Evolutionary conservation across 441 rosid species (phyloP).

Genomic region (Populus trichocarpa): DNA sequence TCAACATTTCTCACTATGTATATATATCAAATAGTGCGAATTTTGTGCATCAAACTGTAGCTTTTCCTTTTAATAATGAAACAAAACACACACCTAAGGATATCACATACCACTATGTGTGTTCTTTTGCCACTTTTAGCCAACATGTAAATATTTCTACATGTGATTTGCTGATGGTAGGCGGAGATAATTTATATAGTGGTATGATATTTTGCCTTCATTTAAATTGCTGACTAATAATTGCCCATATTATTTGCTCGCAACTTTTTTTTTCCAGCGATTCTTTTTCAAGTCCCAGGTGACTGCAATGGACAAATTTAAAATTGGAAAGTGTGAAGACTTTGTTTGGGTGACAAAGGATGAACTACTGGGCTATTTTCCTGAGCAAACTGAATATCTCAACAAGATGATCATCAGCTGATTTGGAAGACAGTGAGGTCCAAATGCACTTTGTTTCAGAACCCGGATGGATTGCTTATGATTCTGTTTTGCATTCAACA

Average conservation of each 20-base stretch:
- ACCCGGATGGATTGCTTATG: not conserved
- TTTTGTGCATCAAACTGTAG: not conserved
- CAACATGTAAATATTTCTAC: not conserved
- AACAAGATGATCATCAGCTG: conserved; percentile 86
- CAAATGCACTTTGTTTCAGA: not conserved
- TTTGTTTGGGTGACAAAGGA: conserved; percentile 84
- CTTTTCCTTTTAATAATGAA: not conserved
- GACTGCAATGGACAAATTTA: conserved; percentile 52
- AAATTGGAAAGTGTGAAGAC: conserved; percentile 64
- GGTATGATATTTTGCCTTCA: not conserved
- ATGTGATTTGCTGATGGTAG: not conserved
- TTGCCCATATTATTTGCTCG: not conserved
- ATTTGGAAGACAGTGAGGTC: conserved; percentile 17
- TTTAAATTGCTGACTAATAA: not conserved
- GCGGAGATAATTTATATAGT: not conserved
- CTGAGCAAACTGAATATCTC: conserved; percentile 64
- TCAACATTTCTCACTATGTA: not conserved
- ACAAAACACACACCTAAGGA: not conserved
- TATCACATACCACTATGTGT: not conserved
- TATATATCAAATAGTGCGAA: not conserved
- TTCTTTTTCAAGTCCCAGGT: conserved; percentile 93
- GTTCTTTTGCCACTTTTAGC: not conserved
- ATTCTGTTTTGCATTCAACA: conserved; percentile 8
- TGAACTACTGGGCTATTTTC: conserved; percentile 67
- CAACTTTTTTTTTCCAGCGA: conserved; percentile 34